These are phyloP conservation scores for Trichomonascaceae sp. DNA, from an alignment of 1,139 yeast genomes.

Conservation along the genomic window DNA sequence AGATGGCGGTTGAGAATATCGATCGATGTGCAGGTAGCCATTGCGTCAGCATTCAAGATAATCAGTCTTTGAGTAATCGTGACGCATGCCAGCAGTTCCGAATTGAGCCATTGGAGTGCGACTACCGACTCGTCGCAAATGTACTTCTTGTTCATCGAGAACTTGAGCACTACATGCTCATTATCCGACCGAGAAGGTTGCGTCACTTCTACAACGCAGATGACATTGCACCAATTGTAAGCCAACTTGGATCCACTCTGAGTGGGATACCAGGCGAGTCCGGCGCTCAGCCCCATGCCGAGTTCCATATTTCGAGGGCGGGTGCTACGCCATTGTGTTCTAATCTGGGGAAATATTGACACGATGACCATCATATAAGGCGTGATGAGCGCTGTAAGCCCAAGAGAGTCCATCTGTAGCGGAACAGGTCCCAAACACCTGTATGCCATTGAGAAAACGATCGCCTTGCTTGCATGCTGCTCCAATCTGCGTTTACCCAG, in stretches of 20 bases:
- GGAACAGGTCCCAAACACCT: slow-evolving; percentile 46
- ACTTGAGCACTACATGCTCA: slow-evolving; percentile 24
- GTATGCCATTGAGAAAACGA: slow-evolving; percentile 31
- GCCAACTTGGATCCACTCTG: slow-evolving; percentile 31
- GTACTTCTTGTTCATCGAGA: slow-evolving; percentile 37
- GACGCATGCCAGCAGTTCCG: slow-evolving; percentile 35
- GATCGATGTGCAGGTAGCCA: slow-evolving; percentile 27
- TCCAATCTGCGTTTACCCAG: slow-evolving; percentile 34
- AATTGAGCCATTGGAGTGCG: slow-evolving; percentile 47
- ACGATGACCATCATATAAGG: slow-evolving; percentile 38
- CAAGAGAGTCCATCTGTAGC: slow-evolving; percentile 36
- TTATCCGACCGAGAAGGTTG: slow-evolving; percentile 25
- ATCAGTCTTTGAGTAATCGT: slow-evolving; percentile 37
- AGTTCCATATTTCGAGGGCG: slow-evolving; percentile 30
- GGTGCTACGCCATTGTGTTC: slow-evolving; percentile 42
- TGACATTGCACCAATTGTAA: slow-evolving; percentile 49
- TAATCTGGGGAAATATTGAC: slow-evolving; percentile 40
- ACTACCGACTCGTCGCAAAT: slow-evolving; percentile 35
- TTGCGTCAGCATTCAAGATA: slow-evolving; percentile 28
- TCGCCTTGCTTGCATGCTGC: slow-evolving; percentile 11
- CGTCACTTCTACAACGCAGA: slow-evolving; percentile 43
- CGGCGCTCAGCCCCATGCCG: slow-evolving; percentile 31
- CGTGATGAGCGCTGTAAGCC: slow-evolving; percentile 51
- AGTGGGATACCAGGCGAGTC: slow-evolving; percentile 50
- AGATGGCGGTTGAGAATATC: slow-evolving; percentile 37